These are phyloP conservation scores for Tricholoma bakamatsutake DNA, from an alignment of 768 basidiomycete species.

Conservation along the genomic window DNA sequence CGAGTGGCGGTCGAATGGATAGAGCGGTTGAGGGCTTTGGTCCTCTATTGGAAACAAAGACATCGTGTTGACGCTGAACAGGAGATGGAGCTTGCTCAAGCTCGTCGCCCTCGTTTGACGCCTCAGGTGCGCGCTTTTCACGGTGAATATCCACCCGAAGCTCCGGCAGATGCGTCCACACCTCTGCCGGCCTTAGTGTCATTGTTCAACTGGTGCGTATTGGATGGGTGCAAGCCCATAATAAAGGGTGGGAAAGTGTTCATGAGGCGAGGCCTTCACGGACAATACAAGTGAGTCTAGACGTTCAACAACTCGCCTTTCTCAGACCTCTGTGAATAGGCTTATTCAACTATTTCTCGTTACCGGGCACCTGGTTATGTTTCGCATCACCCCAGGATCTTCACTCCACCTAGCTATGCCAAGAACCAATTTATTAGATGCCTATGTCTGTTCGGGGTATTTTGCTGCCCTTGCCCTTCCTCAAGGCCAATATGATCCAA, in stretches of 20 bases:
- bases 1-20: constrained; percentile 82
- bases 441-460: constrained; percentile 85
- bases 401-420: constrained; percentile 51
- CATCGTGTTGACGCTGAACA: constrained; percentile 70
- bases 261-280: constrained; percentile 61
- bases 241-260: constrained; percentile 69
- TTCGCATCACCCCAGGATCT: constrained; percentile 53
- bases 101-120: constrained; percentile 53
- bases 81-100: constrained; percentile 75
- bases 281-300: constrained; percentile 69
- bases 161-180: constrained; percentile 45
- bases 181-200: constrained; percentile 52
- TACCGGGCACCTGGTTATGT: constrained; percentile 69
- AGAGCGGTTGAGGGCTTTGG: constrained; percentile 59
- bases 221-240: constrained; percentile 75
- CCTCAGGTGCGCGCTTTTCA: constrained; percentile 42
- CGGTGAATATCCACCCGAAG: constrained; percentile 41
- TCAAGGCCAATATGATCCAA: constrained; percentile 55
- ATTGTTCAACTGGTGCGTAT: constrained; percentile 84
- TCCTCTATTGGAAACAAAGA: constrained; percentile 74
- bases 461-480: constrained; percentile 65
- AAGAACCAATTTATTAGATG: constrained; percentile 61
- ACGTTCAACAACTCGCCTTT: background rate
- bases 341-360: constrained; percentile 71
- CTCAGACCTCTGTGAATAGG: constrained; percentile 27